These are phyloP conservation scores for Pinus albicaulis DNA, from an alignment of 75 land plant genomes.

Conservation along the genomic window DNA sequence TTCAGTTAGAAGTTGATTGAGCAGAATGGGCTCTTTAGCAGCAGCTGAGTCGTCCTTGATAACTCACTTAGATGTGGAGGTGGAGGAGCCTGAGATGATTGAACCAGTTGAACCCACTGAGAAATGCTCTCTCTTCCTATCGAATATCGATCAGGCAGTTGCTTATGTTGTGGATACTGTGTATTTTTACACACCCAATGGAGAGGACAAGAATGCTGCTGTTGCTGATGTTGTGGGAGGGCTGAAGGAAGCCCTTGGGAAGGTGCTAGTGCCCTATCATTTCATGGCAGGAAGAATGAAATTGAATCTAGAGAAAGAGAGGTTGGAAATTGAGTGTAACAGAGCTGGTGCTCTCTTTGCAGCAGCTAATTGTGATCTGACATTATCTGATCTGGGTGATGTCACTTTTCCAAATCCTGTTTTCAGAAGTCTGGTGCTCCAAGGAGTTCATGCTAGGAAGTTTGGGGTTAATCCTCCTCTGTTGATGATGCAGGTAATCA, in stretches of 20 bases:
- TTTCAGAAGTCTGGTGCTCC: conserved; percentile 17
- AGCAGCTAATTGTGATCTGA: conserved; percentile 14
- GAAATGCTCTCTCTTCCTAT: conserved; percentile 35
- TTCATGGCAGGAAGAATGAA: conserved; percentile 45
- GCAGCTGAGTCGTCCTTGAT: not conserved
- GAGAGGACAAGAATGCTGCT: not conserved
- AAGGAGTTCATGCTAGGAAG: too few relatives aligned
- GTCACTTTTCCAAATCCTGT: conserved; percentile 26
- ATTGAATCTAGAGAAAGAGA: conserved; percentile 4
- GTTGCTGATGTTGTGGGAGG: not conserved
- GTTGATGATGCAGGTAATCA: too few relatives aligned
- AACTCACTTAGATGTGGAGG: not conserved
- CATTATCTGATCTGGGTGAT: conserved; percentile 28
- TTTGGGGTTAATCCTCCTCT: too few relatives aligned
- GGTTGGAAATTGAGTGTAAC: conserved; percentile 36
- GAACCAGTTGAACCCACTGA: conserved; percentile 26
- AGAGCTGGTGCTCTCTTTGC: conserved; percentile 31
- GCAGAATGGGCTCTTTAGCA: not conserved
- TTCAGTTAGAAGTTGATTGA: not conserved
- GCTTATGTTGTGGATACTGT: conserved; percentile 46
- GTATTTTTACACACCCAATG: conserved; percentile 43
- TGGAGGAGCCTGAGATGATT: not conserved
- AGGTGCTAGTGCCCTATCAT: conserved; percentile 40
- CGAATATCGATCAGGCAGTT: conserved; percentile 59
- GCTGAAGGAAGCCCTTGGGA: conserved; percentile 11